These are phyloP conservation scores for Lactarius sp. DNA, from an alignment of 768 basidiomycete genomes.

Conservation along the genomic window DNA sequence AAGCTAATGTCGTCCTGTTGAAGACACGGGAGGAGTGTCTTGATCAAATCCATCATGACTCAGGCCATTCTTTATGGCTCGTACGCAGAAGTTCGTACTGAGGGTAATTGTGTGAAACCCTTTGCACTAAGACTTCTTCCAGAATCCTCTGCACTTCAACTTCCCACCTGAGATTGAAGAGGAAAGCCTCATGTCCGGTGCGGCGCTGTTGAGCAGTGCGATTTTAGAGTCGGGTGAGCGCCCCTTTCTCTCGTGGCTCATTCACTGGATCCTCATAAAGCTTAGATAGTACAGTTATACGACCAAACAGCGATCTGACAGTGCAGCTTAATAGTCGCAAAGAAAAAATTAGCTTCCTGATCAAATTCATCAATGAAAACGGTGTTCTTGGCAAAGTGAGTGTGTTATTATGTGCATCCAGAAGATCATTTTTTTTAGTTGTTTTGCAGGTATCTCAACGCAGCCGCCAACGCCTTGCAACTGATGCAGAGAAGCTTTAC, in stretches of 20 bases:
- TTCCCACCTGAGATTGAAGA: constrained; percentile 77
- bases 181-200: constrained; percentile 73
- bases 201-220: constrained; percentile 66
- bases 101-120: background rate
- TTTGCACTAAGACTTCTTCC: background rate
- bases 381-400: constrained; percentile 68
- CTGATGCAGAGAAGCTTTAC: constrained; percentile 83
- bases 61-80: constrained; percentile 79
- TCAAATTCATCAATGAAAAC: constrained; percentile 86
- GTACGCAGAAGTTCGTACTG: constrained; percentile 47
- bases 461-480: constrained; percentile 67
- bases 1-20: background rate
- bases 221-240: constrained; percentile 67
- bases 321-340: constrained; percentile 71
- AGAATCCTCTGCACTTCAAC: constrained; percentile 78
- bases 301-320: constrained; percentile 73
- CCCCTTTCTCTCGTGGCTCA: background rate
- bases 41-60: constrained; percentile 76
- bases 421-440: background rate
- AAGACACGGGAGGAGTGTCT: constrained; percentile 58
- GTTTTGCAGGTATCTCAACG: constrained; percentile 67
- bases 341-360: constrained; percentile 76
- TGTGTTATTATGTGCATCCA: background rate
- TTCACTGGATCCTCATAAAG: background rate
- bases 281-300: constrained; percentile 61